Evolutionary conservation across 768 basidiomycete genomes (phyloP).

Genomic region (Hemileccinum rubropunctum): DNA sequence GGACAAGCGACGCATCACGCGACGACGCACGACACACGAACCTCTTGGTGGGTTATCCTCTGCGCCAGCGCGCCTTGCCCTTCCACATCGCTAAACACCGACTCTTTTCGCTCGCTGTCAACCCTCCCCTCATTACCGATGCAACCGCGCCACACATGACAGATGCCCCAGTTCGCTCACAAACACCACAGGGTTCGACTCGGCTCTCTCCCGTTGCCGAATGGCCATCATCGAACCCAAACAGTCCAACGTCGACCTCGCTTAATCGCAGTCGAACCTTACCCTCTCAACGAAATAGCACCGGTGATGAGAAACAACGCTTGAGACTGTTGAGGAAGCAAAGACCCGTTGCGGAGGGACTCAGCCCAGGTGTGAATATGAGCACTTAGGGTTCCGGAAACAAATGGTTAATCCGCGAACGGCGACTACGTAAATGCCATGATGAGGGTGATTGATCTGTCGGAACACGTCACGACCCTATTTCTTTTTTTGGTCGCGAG

Average conservation of each 20-base stretch:
- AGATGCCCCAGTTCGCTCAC: slow-evolving; percentile 19
- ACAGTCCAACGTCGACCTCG: slow-evolving; percentile 31
- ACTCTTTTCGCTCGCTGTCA: slow-evolving; percentile 9
- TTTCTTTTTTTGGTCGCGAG: no score
- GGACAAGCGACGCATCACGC: slow-evolving; percentile 42
- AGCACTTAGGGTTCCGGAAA: slow-evolving; percentile 23
- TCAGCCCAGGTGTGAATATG: slow-evolving; percentile 21
- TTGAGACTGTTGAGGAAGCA: slow-evolving; percentile 50
- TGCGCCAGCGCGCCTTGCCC: slow-evolving; percentile 29
- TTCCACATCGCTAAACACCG: slow-evolving; percentile 28
- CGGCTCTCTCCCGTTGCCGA: slow-evolving; percentile 51
- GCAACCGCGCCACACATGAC: slow-evolving; percentile 9
- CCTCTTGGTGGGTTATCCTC: slow-evolving; percentile 33
- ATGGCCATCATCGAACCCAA: slow-evolving; percentile 33
- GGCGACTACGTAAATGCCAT: slow-evolving; percentile 3
- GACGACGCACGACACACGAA: slow-evolving; percentile 60
- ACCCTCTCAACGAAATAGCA: slow-evolving; percentile 35
- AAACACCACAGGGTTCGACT: slow-evolving; percentile 28
- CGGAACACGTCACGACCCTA: no score
- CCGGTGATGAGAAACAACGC: slow-evolving; percentile 38
- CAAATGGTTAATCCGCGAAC: neutral
- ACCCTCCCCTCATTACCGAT: slow-evolving; percentile 10
- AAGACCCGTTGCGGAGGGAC: slow-evolving; percentile 34
- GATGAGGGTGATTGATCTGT: neutral
- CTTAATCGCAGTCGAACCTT: slow-evolving; percentile 62